A percentile compares a stretch with the other conserved stretches of the same genome.
Evolutionary conservation across 2,329 filamentous ascomycete species (phyloP).

Genomic region (Phyllosticta citriasiana): DNA sequence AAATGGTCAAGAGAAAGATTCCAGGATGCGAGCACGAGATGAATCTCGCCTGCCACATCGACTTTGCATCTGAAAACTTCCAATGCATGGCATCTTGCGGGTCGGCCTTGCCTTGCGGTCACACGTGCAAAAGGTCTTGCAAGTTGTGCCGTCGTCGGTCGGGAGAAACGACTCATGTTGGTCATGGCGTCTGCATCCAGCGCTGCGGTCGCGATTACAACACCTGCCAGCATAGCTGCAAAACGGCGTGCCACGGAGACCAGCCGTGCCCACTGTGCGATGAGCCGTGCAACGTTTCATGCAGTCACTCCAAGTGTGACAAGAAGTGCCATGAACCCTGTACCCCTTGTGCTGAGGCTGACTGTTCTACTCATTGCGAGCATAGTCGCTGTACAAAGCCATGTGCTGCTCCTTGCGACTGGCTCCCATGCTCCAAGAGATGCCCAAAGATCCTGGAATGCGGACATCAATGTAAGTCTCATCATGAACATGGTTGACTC

Average conservation of each 20-base stretch:
- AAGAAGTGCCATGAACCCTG: conserved; percentile 51
- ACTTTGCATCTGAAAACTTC: conserved; percentile 35
- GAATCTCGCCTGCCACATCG: conserved; percentile 38
- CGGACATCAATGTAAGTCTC: conserved; percentile 45
- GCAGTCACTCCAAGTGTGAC: conserved; percentile 47
- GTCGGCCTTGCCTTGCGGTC: background rate
- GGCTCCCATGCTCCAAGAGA: conserved; percentile 53
- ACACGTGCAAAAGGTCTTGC: background rate
- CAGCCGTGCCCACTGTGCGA: conserved; percentile 39
- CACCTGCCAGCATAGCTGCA: conserved; percentile 50
- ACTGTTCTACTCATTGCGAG: conserved; percentile 46
- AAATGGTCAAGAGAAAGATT: conserved; percentile 38
- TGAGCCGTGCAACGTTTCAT: conserved; percentile 44
- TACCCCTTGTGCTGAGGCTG: conserved; percentile 46
- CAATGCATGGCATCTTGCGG: conserved; percentile 42
- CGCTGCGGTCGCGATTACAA: conserved; percentile 42
- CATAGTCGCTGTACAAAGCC: conserved; percentile 44
- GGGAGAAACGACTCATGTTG: conserved; percentile 22
- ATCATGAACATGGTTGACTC: background rate
- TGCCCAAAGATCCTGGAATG: conserved; percentile 47
- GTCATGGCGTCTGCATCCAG: conserved; percentile 39
- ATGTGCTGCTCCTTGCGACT: conserved; percentile 58
- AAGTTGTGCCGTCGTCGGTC: background rate
- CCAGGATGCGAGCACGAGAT: conserved; percentile 48
- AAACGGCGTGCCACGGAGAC: conserved; percentile 41